Evolutionary conservation across 805 yeast species (phyloP).

Genomic region (Zygoascus biomembranicola): DNA sequence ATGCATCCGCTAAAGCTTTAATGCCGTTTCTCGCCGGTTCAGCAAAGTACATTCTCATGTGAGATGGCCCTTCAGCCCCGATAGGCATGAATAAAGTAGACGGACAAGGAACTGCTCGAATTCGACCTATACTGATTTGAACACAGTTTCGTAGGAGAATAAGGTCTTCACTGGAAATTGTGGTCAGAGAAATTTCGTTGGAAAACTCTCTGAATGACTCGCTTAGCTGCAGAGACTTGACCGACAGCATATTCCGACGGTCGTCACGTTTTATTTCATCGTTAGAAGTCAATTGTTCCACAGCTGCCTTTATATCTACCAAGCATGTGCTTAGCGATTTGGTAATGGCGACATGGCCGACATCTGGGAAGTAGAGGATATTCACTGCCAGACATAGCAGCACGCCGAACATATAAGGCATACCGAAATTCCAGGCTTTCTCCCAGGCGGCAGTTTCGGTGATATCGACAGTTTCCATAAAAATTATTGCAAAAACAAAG

Average conservation of each 20-base stretch:
- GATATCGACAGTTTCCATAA: conserved; percentile 25
- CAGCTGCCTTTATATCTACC: conserved; percentile 5
- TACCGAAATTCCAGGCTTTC: conserved; percentile 31
- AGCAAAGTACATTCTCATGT: conserved; percentile 3
- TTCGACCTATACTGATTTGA: conserved; percentile 34
- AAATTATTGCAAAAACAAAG: conserved; percentile 26
- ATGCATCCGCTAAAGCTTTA: not conserved
- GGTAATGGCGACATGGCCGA: conserved; percentile 32
- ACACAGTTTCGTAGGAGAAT: conserved; percentile 35
- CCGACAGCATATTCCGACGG: conserved; percentile 28
- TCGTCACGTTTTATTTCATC: conserved; percentile 15
- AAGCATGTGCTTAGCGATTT: conserved; percentile 22
- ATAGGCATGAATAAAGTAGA: not conserved
- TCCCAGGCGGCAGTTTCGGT: conserved; percentile 15
- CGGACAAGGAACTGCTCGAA: conserved; percentile 33
- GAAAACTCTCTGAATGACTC: conserved; percentile 37
- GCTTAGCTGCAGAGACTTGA: conserved; percentile 29
- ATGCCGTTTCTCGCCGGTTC: conserved; percentile 6
- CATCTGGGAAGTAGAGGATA: conserved; percentile 32
- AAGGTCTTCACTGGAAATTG: conserved; percentile 27
- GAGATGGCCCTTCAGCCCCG: not conserved
- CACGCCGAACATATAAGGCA: conserved; percentile 40
- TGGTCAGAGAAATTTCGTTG: conserved; percentile 33
- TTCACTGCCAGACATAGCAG: conserved; percentile 32
- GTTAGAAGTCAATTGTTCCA: conserved; percentile 14